Conservation (phyloP, 352 stramenopile species). For the Pythium periplocum region DNA sequence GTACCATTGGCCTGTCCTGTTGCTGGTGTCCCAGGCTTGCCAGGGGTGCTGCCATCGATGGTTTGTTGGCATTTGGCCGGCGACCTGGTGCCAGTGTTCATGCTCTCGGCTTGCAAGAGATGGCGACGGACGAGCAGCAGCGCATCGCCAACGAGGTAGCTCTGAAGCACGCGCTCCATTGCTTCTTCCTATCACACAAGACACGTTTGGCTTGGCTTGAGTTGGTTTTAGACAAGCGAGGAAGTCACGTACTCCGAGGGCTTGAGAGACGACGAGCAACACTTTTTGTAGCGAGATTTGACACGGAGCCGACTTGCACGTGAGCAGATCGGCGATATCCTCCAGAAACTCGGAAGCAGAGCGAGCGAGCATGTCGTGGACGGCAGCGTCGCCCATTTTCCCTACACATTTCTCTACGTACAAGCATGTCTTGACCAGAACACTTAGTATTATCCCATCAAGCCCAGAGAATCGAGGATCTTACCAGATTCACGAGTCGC, state of each 20-base stretch:
- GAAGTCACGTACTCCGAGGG: slow-evolving; percentile 27
- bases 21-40: slow-evolving; percentile 2
- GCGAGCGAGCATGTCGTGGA: slow-evolving; percentile 21
- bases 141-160: slow-evolving; percentile 10
- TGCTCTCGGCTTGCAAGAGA: slow-evolving; percentile 7
- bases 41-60: slow-evolving; percentile 1
- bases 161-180: slow-evolving; percentile 8
- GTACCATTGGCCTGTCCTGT: not conserved
- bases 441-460: slow-evolving; percentile 1
- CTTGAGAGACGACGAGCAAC: slow-evolving; percentile 24
- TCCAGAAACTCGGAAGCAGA: slow-evolving; percentile 19
- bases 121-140: slow-evolving; percentile 12
- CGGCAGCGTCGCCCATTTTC: slow-evolving; percentile 26
- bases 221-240: too few species aligned
- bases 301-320: slow-evolving; percentile 37
- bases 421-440: slow-evolving; percentile 28
- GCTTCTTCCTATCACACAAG: slow-evolving; percentile 8
- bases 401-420: slow-evolving; percentile 61
- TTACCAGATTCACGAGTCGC: slow-evolving; percentile 49
- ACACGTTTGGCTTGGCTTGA: too few species aligned
- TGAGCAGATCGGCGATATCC: slow-evolving; percentile 23
- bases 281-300: slow-evolving; percentile 45
- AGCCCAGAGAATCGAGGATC: not conserved
- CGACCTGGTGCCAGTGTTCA: slow-evolving; percentile 4
- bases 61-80: slow-evolving; percentile 15